These are phyloP conservation scores for Penicillium bialowiezense DNA, from an alignment of 495 filamentous ascomycete species.

Conservation along the genomic window DNA sequence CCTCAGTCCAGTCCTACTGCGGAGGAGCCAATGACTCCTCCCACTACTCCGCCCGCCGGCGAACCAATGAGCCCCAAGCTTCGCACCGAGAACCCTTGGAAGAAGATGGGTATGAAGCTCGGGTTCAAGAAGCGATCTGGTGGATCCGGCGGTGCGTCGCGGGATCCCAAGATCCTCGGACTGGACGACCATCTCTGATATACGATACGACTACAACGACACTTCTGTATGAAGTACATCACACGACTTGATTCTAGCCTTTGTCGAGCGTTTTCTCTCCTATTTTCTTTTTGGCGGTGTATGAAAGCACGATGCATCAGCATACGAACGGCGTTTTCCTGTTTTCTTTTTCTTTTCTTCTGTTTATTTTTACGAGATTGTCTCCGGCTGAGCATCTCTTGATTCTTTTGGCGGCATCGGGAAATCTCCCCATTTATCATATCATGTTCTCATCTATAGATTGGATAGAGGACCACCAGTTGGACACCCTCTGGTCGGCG, in stretches of 20 bases:
- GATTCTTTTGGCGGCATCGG: slow-evolving; percentile 1
- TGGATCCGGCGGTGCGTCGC: slow-evolving; percentile 22
- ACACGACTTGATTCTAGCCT: slow-evolving; percentile 18
- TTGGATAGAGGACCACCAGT: slow-evolving; percentile 5
- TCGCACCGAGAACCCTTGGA: slow-evolving; percentile 66
- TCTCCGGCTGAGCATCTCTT: neutral
- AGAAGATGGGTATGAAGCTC: slow-evolving; percentile 78
- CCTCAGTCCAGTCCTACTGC: slow-evolving; percentile 41
- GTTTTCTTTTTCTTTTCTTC: slow-evolving; percentile 2
- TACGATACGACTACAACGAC: no score
- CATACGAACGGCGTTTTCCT: slow-evolving; percentile 33
- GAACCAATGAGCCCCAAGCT: slow-evolving; percentile 53
- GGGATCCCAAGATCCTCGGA: slow-evolving; percentile 33
- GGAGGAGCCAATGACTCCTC: slow-evolving; percentile 82
- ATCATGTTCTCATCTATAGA: slow-evolving; percentile 12
- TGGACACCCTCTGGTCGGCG: slow-evolving; percentile 3
- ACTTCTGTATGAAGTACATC: neutral
- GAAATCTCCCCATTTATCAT: slow-evolving; percentile 7
- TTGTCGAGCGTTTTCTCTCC: slow-evolving; percentile 18
- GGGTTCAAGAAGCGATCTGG: slow-evolving; percentile 62
- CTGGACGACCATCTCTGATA: slow-evolving; percentile 28
- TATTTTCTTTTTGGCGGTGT: slow-evolving; percentile 22
- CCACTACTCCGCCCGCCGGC: slow-evolving; percentile 75
- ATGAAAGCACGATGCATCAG: slow-evolving; percentile 34
- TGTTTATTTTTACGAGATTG: neutral